Conservation (phyloP, 1,284 basidiomycete genomes). For the Papiliotrema nemorosa region DNA sequence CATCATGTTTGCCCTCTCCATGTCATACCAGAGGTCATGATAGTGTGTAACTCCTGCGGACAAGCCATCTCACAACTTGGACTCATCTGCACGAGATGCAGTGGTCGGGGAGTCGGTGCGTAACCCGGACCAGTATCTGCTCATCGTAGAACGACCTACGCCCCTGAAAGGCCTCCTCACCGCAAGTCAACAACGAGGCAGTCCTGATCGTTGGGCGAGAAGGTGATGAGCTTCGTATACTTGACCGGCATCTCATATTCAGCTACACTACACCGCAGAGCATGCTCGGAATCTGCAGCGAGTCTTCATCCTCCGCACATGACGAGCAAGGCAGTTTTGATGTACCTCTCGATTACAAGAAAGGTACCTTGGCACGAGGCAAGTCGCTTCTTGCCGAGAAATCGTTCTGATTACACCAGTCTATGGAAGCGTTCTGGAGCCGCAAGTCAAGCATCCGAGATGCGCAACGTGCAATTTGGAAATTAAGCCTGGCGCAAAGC, state of each 20-base stretch:
- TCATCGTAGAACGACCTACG: constrained; percentile 1
- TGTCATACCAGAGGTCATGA: constrained; percentile 9
- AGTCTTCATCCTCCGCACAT: too few species aligned
- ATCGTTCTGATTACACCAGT: constrained; percentile 3
- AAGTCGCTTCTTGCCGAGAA: not conserved
- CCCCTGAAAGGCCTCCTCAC: constrained; percentile 4
- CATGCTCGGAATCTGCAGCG: too few species aligned
- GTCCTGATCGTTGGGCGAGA: constrained; percentile 15
- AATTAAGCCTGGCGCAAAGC: constrained; percentile 6
- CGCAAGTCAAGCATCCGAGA: constrained; percentile 3
- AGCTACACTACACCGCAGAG: constrained; percentile 8
- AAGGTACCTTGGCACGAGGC: constrained; percentile 3
- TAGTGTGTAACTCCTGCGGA: constrained; percentile 13
- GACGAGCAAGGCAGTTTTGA: too few species aligned
- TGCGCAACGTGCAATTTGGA: constrained; percentile 3
- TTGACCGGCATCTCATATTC: not conserved
- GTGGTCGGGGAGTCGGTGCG: constrained; percentile 12
- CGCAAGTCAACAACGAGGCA: constrained; percentile 6
- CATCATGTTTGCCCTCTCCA: too few species aligned
- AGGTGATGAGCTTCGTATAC: too few species aligned
- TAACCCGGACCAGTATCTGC: not conserved
- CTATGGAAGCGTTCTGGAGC: constrained; percentile 9
- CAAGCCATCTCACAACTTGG: not conserved
- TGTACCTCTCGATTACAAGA: not conserved
- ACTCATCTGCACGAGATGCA: constrained; percentile 6